Evolutionary conservation across 805 yeast species (phyloP).

Genomic region (Wickerhamiella sergipiensis): DNA sequence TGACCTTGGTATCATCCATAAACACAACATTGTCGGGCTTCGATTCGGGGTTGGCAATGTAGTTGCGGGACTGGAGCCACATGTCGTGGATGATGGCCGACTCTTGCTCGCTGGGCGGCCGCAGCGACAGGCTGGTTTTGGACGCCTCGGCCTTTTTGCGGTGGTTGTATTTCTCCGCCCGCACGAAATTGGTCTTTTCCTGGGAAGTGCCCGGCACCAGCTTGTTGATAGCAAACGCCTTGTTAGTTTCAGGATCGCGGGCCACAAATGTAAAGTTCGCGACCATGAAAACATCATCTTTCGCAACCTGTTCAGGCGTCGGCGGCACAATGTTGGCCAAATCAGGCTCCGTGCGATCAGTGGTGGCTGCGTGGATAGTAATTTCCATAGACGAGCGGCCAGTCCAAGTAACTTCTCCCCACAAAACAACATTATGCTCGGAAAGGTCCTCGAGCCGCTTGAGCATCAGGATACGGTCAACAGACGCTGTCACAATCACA

Average conservation of each 20-base stretch:
- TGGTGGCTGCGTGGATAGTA: constrained; percentile 75
- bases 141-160: constrained; percentile 70
- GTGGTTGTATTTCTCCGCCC: constrained; percentile 83
- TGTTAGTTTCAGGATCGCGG: constrained; percentile 84
- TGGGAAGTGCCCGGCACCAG: constrained; percentile 59
- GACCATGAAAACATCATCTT: constrained; percentile 60
- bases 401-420: constrained; percentile 91
- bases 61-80: constrained; percentile 37
- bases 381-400: constrained; percentile 95
- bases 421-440: constrained; percentile 62
- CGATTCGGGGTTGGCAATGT: constrained; percentile 15
- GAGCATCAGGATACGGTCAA: constrained; percentile 78
- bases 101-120: constrained; percentile 67
- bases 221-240: constrained; percentile 73
- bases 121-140: constrained; percentile 43
- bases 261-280: constrained; percentile 95
- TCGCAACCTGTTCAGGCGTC: constrained; percentile 39
- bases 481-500: constrained; percentile 88
- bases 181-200: constrained; percentile 72
- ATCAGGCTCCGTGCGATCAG: constrained; percentile 25
- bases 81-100: constrained; percentile 60
- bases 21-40: constrained; percentile 41
- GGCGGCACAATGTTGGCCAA: constrained; percentile 27
- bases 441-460: constrained; percentile 69
- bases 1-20: constrained; percentile 59